Base-by-base conservation (phyloP, 169 alveolate genomes). In the Cryptosporidium andersoni region DNA sequence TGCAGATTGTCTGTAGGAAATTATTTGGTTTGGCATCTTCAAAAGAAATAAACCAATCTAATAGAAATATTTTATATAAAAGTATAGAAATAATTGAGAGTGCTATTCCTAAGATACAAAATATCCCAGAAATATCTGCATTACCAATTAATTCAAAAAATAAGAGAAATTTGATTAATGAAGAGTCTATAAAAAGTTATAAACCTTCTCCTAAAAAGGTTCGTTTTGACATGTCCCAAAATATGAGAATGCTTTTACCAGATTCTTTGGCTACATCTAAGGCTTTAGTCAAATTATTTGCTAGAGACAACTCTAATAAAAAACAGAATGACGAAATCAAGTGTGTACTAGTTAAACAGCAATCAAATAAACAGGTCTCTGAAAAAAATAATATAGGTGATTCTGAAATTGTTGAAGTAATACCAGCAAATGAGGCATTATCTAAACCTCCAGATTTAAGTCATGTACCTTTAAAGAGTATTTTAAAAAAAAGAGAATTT, bases 201-300 rank as follows among this genome's bases (percentile, higher is more conserved):
- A 49, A 60, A 40, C 49, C 55, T 56, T 39, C 40, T 6, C 25
- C 37, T 47, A 74, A 74, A 45, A 60, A 60, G 60, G 85, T 74
- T 6, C 40, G 85, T 47, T 74, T 74, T 74, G 85, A 74, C 14
- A 74, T 74, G 85, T 74, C 85, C 0, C 55, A 74, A n/a, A 74
- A 74, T 60, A 60, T 62, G 12, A 66, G 85, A 34, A 74, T 74
- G 85, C 63, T 74, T 6, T 63, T 74, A 25, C 85, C 85, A 5
- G 85, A 74, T 36, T 74, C 85, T 1, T 58, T 74, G 11, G 55
- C 85, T 36, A 74, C 85, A 34, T 74, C 85, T 2, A 74, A 51
- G 48, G 85, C 62, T 2, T 68, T 74, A 11, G 48, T 74, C 16
- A 74, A 55, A 60, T 58, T 74, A 16, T 74, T 74, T 58, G 25